phyloP scores from a whole-genome alignment of 1,284 basidiomycete species.

The Cryptococcus sp. region DNA sequence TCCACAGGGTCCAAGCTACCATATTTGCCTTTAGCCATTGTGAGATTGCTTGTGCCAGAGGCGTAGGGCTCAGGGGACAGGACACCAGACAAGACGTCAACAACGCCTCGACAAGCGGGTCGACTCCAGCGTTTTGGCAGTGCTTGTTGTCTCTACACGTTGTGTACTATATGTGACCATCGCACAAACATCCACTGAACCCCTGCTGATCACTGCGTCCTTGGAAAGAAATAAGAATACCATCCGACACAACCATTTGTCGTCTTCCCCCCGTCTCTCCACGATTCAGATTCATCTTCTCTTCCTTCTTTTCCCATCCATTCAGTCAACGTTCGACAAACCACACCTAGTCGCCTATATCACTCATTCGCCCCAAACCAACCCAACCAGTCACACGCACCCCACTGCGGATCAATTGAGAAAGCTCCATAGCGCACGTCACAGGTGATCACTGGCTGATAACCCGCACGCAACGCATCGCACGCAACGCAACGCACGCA shows the following conservation, averaged over 20 bases:
- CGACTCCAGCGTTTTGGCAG: neutral
- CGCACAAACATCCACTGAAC: neutral
- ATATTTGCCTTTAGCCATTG: too few species aligned
- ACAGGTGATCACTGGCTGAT: slow-evolving; percentile 18
- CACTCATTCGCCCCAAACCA: neutral
- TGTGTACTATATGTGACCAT: neutral
- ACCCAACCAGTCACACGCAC: slow-evolving; percentile 4
- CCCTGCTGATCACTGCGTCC: neutral
- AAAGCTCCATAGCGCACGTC: neutral
- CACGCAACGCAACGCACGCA: neutral
- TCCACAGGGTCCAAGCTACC: too few species aligned
- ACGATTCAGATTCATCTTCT: slow-evolving; percentile 4
- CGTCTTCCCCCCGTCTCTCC: slow-evolving; percentile 3
- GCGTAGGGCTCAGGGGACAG: neutral
- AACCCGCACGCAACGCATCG: neutral
- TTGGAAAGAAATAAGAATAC: slow-evolving; percentile 7
- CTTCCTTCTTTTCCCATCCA: neutral
- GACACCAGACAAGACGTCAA: slow-evolving; percentile 18
- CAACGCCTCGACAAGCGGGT: slow-evolving; percentile 17
- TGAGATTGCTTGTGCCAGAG: neutral
- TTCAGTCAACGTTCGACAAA: neutral
- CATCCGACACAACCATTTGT: slow-evolving; percentile 6
- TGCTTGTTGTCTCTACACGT: neutral
- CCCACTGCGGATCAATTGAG: slow-evolving; percentile 15
- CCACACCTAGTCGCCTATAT: neutral